phyloP scores from a whole-genome alignment of 163 green algal genomes.

The Coccomyxa subellipsoidea region DNA sequence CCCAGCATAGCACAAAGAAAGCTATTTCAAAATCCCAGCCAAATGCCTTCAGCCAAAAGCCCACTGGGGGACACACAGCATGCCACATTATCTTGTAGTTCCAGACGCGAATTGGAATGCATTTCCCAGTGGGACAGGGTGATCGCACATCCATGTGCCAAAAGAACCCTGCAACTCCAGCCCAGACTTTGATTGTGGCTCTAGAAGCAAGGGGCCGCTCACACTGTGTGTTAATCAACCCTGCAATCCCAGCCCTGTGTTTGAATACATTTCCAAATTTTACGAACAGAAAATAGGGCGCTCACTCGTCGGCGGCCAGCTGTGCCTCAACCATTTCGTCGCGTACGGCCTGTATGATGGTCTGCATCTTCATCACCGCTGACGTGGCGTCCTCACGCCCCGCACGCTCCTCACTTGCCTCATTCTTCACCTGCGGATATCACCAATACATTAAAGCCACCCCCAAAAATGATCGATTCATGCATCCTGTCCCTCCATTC shows the following conservation, averaged over 20 bases:
- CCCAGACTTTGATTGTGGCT: not conserved
- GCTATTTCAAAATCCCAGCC: too few species aligned
- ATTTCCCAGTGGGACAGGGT: too few species aligned
- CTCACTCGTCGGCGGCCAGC: slow-evolving; percentile 24
- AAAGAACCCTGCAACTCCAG: too few species aligned
- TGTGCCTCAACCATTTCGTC: slow-evolving; percentile 44
- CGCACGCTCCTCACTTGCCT: slow-evolving; percentile 21
- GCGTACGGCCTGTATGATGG: slow-evolving; percentile 34
- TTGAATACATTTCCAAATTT: too few species aligned
- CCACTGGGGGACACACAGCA: not conserved
- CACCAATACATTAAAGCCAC: not conserved
- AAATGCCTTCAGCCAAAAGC: too few species aligned
- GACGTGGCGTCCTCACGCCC: slow-evolving; percentile 37
- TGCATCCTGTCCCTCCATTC: too few species aligned
- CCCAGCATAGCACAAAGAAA: too few species aligned
- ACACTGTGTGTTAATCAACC: not conserved
- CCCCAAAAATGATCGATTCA: slow-evolving; percentile 3
- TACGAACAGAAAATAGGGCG: too few species aligned
- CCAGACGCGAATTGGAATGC: too few species aligned
- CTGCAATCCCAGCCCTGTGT: not conserved
- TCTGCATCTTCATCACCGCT: slow-evolving; percentile 44
- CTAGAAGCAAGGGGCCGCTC: not conserved
- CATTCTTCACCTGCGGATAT: slow-evolving; percentile 5
- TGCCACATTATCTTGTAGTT: not conserved
- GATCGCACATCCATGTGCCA: too few species aligned